These are phyloP conservation scores for Epicoccum sorghinum DNA, from an alignment of 2,329 filamentous ascomycete genomes.

Conservation along the genomic window DNA sequence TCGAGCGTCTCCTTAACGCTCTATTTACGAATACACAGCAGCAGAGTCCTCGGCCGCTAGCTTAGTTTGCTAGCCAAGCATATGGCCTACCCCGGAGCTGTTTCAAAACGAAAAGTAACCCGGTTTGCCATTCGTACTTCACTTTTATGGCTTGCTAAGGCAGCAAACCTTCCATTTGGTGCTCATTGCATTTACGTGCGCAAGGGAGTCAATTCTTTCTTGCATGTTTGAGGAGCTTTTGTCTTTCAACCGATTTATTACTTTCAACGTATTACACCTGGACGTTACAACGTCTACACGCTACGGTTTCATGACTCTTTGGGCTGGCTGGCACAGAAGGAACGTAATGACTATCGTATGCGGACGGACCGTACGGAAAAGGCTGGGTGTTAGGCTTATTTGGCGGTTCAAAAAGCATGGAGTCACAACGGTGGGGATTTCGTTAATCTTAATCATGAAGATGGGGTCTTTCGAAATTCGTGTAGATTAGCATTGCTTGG, in stretches of 20 bases:
- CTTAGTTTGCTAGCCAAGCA: conserved; percentile 25
- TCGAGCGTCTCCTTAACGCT: conserved; percentile 54
- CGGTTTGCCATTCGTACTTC: conserved; percentile 14
- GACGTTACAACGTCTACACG: conserved; percentile 16
- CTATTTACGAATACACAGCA: conserved; percentile 55
- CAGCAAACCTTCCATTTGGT: conserved; percentile 31
- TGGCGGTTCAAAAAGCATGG: conserved; percentile 30
- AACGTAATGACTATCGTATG: conserved; percentile 22
- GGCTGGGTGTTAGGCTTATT: conserved; percentile 21
- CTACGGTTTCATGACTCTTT: conserved; percentile 28
- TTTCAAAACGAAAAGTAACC: not conserved
- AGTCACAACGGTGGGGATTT: conserved; percentile 19
- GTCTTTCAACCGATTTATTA: conserved; percentile 25
- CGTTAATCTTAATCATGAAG: conserved; percentile 18
- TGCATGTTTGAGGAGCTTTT: conserved; percentile 25
- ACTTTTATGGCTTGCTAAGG: conserved; percentile 20
- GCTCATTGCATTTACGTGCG: conserved; percentile 44
- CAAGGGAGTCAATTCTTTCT: conserved; percentile 30
- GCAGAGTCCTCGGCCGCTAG: conserved; percentile 52
- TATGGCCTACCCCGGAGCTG: conserved; percentile 10
- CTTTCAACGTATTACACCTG: conserved; percentile 22
- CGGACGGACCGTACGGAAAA: conserved; percentile 12
- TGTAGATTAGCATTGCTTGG: conserved; percentile 30
- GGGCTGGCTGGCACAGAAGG: conserved; percentile 36
- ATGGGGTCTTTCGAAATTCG: conserved; percentile 8